phyloP scores from a whole-genome alignment of 768 basidiomycete species.

The Termitomyces sp. region DNA sequence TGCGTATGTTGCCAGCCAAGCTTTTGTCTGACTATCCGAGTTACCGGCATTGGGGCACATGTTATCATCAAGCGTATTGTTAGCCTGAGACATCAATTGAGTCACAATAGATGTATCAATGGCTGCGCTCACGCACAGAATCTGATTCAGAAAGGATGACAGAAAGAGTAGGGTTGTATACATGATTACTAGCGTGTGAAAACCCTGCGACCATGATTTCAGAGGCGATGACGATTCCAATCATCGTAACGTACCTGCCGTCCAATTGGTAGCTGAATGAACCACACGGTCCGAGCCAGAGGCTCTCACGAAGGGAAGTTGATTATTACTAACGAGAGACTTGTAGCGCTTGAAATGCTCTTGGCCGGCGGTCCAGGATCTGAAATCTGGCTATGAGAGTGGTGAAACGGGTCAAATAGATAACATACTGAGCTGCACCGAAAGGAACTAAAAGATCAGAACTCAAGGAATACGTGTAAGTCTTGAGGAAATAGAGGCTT shows the following conservation, averaged over 20 bases:
- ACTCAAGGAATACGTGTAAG: slow-evolving; percentile 57
- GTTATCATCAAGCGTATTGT: slow-evolving; percentile 62
- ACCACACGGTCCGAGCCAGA: slow-evolving; percentile 54
- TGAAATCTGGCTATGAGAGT: slow-evolving; percentile 7
- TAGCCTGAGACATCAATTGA: slow-evolving; percentile 16
- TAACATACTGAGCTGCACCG: slow-evolving; percentile 57
- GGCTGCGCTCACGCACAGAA: slow-evolving; percentile 28
- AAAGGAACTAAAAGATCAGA: slow-evolving; percentile 55
- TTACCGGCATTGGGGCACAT: slow-evolving; percentile 56
- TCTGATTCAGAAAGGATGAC: slow-evolving; percentile 57
- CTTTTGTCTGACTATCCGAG: slow-evolving; percentile 33
- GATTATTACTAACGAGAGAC: slow-evolving; percentile 33
- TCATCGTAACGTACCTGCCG: slow-evolving; percentile 36
- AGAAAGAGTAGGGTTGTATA: slow-evolving; percentile 41
- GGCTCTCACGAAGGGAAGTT: slow-evolving; percentile 45
- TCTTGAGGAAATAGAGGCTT: slow-evolving; percentile 47
- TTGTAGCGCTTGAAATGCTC: slow-evolving; percentile 50
- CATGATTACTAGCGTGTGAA: slow-evolving; percentile 39
- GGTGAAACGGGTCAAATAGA: neutral
- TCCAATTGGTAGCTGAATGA: slow-evolving; percentile 67
- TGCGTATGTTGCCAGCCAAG: slow-evolving; percentile 56
- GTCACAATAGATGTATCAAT: neutral
- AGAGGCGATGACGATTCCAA: neutral
- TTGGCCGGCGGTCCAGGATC: slow-evolving; percentile 41
- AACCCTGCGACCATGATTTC: slow-evolving; percentile 42